Evolutionary conservation across 495 filamentous ascomycete genomes (phyloP).

Genomic region (Annulohypoxylon bovei): DNA sequence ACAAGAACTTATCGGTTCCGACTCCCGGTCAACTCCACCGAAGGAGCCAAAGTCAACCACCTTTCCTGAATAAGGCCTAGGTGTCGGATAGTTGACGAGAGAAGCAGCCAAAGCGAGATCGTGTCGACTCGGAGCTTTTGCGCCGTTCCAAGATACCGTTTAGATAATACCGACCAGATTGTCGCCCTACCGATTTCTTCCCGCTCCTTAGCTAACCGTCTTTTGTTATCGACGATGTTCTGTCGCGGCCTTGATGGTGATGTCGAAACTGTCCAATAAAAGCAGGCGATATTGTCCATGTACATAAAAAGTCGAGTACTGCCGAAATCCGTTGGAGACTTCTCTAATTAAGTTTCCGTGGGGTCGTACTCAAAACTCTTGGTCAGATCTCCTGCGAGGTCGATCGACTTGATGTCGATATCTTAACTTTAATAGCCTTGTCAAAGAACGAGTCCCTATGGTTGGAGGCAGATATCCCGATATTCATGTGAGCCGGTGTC

Average conservation of each 20-base stretch:
- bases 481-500: background rate
- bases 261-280: conserved; percentile 34
- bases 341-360: conserved; percentile 13
- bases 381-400: conserved; percentile 36
- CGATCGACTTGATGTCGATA: conserved; percentile 19
- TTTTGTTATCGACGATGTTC: background rate
- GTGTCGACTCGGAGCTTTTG: conserved; percentile 37
- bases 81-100: conserved; percentile 30
- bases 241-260: conserved; percentile 2
- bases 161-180: conserved; percentile 24
- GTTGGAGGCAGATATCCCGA: background rate
- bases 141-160: conserved; percentile 34
- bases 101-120: conserved; percentile 31
- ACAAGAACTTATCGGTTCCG: conserved; percentile 17
- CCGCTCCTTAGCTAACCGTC: conserved; percentile 10
- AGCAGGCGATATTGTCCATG: conserved; percentile 28
- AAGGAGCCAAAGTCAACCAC: conserved; percentile 10
- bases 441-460: background rate
- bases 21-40: conserved; percentile 37
- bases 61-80: conserved; percentile 28
- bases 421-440: conserved; percentile 15
- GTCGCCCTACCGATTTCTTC: conserved; percentile 13
- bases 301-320: conserved; percentile 16
- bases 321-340: background rate
- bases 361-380: conserved; percentile 24